Conservation (phyloP, 2,329 filamentous ascomycete genomes). For the Phyllosticta citrichinensis region DNA sequence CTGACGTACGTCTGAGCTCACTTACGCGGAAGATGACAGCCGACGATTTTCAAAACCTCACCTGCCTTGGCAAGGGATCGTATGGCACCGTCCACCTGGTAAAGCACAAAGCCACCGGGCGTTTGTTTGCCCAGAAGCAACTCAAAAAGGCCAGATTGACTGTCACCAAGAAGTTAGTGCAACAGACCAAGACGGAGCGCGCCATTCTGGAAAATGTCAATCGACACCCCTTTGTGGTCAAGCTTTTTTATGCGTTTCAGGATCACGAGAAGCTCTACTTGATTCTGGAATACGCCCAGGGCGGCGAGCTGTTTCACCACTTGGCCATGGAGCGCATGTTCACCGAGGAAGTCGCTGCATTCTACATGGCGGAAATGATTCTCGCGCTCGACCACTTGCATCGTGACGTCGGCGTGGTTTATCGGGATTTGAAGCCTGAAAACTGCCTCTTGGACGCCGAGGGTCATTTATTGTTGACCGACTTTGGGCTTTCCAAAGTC, state of each 20-base stretch:
- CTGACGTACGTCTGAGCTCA: conserved; percentile 43
- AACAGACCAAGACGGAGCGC: conserved; percentile 96
- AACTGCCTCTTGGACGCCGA: conserved; percentile 89
- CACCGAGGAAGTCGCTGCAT: conserved; percentile 74
- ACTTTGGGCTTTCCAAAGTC: conserved; percentile 95
- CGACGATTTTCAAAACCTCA: conserved; percentile 79
- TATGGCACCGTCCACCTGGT: conserved; percentile 93
- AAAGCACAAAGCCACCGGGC: conserved; percentile 76
- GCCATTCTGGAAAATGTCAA: conserved; percentile 93
- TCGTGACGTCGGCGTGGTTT: conserved; percentile 83
- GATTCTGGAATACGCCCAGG: conserved; percentile 94
- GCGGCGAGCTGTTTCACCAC: conserved; percentile 94
- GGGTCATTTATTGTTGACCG: conserved; percentile 86
- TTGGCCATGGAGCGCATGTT: conserved; percentile 93
- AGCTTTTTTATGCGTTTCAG: conserved; percentile 96
- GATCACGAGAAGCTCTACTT: conserved; percentile 96
- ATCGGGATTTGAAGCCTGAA: conserved; percentile 94
- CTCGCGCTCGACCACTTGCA: conserved; percentile 90
- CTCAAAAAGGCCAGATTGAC: conserved; percentile 94
- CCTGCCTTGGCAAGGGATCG: conserved; percentile 90
- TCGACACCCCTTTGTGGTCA: conserved; percentile 93
- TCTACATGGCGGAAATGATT: conserved; percentile 98
- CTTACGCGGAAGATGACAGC: conserved; percentile 76
- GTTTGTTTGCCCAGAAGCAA: conserved; percentile 94
- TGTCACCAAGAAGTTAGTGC: conserved; percentile 89